Conservation (phyloP, 441 rosid genomes). For the Adansonia gregorii region DNA sequence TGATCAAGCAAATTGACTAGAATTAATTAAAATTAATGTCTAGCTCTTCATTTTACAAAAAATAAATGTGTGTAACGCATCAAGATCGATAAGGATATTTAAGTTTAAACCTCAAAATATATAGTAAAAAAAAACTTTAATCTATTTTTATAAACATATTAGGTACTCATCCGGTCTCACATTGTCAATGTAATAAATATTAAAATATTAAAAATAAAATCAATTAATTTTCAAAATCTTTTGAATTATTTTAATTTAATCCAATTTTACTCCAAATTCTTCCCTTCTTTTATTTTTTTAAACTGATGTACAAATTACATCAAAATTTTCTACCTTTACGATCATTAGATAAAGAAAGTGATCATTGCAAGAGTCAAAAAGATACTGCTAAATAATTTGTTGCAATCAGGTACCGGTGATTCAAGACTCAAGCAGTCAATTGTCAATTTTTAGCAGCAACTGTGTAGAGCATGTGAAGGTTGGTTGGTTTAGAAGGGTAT, state of each 20-base stretch:
- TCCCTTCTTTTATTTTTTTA: neutral
- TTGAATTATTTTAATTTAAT: too few species aligned
- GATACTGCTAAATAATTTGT: neutral
- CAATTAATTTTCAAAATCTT: neutral
- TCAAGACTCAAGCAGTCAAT: neutral
- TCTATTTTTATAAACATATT: too few species aligned
- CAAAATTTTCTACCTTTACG: neutral
- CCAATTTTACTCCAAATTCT: neutral
- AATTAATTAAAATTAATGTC: neutral
- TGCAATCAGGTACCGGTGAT: neutral
- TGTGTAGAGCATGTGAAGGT: slow-evolving; percentile 43
- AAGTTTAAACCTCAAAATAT: too few species aligned
- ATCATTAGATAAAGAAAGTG: neutral
- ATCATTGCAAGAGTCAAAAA: neutral
- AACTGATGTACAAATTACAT: neutral
- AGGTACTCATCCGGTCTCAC: too few species aligned
- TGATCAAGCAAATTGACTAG: neutral
- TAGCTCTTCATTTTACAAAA: too few species aligned
- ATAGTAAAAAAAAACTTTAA: too few species aligned
- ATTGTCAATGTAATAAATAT: neutral
- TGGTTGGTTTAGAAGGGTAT: slow-evolving; percentile 46
- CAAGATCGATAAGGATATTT: too few species aligned
- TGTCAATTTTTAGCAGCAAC: neutral
- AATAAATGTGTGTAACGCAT: too few species aligned
- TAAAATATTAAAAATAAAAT: neutral